A percentile compares a stretch with the other conserved stretches of the same genome.
These are phyloP conservation scores for Candida pseudoglaebosa DNA, from an alignment of 805 yeast genomes.

Conservation along the genomic window DNA sequence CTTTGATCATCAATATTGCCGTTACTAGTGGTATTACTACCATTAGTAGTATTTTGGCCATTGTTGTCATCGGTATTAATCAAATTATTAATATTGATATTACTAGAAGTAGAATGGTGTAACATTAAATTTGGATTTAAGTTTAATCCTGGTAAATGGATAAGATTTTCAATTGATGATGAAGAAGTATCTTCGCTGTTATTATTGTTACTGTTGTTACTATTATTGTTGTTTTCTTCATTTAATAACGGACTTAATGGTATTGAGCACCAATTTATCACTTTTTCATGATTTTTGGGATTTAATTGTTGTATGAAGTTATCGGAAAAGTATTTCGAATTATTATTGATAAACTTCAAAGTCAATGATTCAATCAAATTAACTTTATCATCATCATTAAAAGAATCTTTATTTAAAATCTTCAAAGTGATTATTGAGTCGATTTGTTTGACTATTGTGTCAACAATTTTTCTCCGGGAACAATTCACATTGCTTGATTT, in stretches of 20 bases:
- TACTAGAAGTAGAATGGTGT: background rate
- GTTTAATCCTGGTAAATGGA: conserved; percentile 14
- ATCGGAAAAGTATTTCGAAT: conserved; percentile 4
- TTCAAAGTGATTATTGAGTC: conserved; percentile 1
- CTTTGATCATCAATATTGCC: background rate
- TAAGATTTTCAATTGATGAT: conserved; percentile 10
- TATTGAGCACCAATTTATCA: conserved; percentile 5
- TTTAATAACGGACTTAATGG: conserved; percentile 11
- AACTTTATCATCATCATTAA: background rate
- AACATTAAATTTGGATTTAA: conserved; percentile 2
- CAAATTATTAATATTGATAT: background rate
- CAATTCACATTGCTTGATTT: background rate
- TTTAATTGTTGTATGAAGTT: conserved; percentile 2
- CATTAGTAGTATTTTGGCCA: background rate
- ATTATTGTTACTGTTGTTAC: background rate
- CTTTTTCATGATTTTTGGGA: conserved; percentile 1
- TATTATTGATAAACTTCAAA: conserved; percentile 3
- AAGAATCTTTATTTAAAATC: background rate
- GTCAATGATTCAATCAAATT: conserved; percentile 2
- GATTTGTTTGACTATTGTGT: conserved; percentile 2
- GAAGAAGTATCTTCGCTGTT: background rate
- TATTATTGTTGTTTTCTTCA: conserved; percentile 6
- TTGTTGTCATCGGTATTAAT: background rate
- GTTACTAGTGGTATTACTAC: background rate
- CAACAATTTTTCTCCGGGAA: background rate